phyloP scores from a whole-genome alignment of 1,139 yeast genomes.

The Suhomyces yuchorum region DNA sequence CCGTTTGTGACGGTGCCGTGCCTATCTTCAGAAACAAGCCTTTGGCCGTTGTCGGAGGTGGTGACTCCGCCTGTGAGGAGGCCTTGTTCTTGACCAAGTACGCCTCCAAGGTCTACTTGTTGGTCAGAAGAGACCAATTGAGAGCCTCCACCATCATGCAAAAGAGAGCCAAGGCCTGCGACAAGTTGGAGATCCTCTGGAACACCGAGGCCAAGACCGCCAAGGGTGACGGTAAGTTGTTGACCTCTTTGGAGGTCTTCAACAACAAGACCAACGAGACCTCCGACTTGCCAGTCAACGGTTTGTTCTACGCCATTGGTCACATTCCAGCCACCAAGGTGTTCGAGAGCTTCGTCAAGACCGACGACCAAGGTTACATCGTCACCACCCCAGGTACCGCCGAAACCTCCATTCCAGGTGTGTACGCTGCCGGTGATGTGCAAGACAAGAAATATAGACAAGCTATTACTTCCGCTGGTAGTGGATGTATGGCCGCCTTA shows the following conservation, averaged over 20 bases:
- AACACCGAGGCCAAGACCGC: conserved; percentile 87
- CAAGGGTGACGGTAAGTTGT: conserved; percentile 85
- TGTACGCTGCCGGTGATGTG: conserved; percentile 98
- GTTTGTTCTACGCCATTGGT: conserved; percentile 97
- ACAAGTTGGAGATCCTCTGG: conserved; percentile 88
- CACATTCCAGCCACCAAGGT: conserved; percentile 93
- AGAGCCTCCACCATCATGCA: conserved; percentile 98
- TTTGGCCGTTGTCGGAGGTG: conserved; percentile 96
- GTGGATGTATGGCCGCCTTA: conserved; percentile 99
- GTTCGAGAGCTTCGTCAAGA: conserved; percentile 74
- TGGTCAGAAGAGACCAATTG: conserved; percentile 90
- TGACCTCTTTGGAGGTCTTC: conserved; percentile 60
- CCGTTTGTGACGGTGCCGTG: conserved; percentile 99
- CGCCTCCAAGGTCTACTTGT: conserved; percentile 89
- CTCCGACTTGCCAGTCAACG: conserved; percentile 75
- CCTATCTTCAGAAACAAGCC: conserved; percentile 98
- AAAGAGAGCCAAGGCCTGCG: conserved; percentile 80
- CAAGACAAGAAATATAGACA: conserved; percentile 97
- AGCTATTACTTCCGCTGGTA: conserved; percentile 98
- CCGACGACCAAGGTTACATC: conserved; percentile 87
- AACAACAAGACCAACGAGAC: conserved; percentile 73
- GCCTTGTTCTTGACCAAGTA: conserved; percentile 94
- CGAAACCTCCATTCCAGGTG: conserved; percentile 83
- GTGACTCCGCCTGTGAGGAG: conserved; percentile 99
- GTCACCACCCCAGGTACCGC: conserved; percentile 88